Percentiles rank a stretch among this genome's conserved stretches.
These are phyloP conservation scores for Sporothrix mexicana DNA, from an alignment of 2,329 filamentous ascomycete species.

Conservation along the genomic window DNA sequence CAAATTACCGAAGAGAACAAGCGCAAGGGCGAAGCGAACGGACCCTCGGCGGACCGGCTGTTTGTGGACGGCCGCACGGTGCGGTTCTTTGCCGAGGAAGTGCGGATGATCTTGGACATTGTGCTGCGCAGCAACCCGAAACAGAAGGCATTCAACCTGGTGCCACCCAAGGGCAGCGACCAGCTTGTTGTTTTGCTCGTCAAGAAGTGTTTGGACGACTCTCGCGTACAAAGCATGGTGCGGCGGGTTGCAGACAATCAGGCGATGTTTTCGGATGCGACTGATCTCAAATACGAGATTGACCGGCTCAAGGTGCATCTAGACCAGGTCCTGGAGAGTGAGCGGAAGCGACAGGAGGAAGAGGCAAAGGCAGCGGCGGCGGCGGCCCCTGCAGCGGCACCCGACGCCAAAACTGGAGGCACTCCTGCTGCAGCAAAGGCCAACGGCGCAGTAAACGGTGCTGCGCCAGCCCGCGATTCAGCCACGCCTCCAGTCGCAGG, in stretches of 20 bases:
- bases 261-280: constrained; percentile 57
- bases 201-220: constrained; percentile 62
- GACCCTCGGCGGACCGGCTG: constrained; percentile 60
- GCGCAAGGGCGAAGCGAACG: constrained; percentile 56
- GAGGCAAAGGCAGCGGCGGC: constrained; percentile 37
- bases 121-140: constrained; percentile 64
- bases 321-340: constrained; percentile 25
- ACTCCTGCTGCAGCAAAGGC: constrained; percentile 35
- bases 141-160: constrained; percentile 59
- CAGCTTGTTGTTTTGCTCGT: constrained; percentile 62
- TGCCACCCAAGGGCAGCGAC: constrained; percentile 60
- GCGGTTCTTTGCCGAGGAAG: constrained; percentile 65
- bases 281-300: constrained; percentile 52
- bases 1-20: constrained; percentile 70
- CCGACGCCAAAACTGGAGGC: neutral
- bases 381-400: neutral
- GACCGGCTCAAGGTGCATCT: constrained; percentile 51
- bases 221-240: constrained; percentile 56
- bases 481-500: neutral
- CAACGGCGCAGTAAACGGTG: constrained; percentile 43
- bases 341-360: constrained; percentile 33
- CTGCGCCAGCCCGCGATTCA: neutral
- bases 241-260: constrained; percentile 59
- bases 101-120: constrained; percentile 63
- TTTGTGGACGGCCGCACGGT: constrained; percentile 62